Evolutionary conservation across 2,329 filamentous ascomycete genomes (phyloP), one percentile per base, ranked within the genome.

Genomic region (Ploettnerulaceae sp.): DNA sequence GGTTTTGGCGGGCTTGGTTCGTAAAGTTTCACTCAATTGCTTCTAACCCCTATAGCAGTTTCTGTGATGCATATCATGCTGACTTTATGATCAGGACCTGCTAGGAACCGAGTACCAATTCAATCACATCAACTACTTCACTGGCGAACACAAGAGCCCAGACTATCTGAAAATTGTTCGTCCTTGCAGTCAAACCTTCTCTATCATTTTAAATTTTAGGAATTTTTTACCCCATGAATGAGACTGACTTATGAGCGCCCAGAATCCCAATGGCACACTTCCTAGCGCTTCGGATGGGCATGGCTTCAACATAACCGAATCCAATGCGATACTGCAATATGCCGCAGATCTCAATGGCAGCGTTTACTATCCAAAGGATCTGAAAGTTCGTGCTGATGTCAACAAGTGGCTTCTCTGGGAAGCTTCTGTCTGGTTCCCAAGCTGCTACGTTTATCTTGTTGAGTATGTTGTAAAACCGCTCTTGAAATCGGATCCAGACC

Each of bases 341-440:
- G 51, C 51, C 11, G 51, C 51, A 20, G 51, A 53, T 24, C 37
- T 43, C 20, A 21, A 24, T n/a, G 28, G 32, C 9, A 33, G 18
- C n/a, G 7, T 35, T 14, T n/a, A 48, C 20, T 53, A 53, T 37
- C 51, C 51, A 7, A 50, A 45, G 17, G 48, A 53, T 35, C 33
- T 48, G 32, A 53, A 51, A 31, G 31, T 42, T 29, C 47, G 51
- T 7, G 45, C 47, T 6, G 22, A 36, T 29, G 48, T 53, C 37
- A 53, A 53, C 26, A 34, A 42, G n/a, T 53, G 51, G 51, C 44
- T 53, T 3, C 20, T 53, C 14, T 53, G 51, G 51, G 51, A 53
- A 34, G 48, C 40, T 5, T 53, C 51, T 2, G 45, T 49, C 5
- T 53, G 51, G 51, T 53, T 51, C 25, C 51, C 37, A 22, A 48